phyloP scores from a whole-genome alignment of 495 filamentous ascomycete species.

The Thermothielavioides terrestris region DNA sequence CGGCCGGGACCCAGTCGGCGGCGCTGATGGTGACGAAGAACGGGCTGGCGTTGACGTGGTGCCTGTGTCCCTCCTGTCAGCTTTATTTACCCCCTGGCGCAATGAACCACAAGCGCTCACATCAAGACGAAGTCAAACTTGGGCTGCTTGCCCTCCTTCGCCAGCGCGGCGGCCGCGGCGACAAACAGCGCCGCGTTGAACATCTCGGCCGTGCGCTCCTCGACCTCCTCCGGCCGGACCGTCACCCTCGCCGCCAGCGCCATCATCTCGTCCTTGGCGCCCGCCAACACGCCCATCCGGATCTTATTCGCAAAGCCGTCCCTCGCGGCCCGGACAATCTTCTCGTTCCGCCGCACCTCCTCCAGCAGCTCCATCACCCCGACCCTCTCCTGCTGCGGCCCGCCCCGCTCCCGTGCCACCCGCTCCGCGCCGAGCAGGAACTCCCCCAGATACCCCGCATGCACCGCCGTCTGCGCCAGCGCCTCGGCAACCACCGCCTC shows the following conservation, averaged over 20 bases:
- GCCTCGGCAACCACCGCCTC: slow-evolving; percentile 75
- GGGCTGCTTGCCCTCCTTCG: slow-evolving; percentile 48
- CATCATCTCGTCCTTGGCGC: slow-evolving; percentile 56
- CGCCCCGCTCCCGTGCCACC: slow-evolving; percentile 18
- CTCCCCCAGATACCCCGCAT: slow-evolving; percentile 41
- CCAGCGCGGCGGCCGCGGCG: slow-evolving; percentile 46
- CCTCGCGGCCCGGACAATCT: slow-evolving; percentile 41
- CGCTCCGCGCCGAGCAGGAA: slow-evolving; percentile 50
- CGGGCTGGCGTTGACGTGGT: slow-evolving; percentile 36
- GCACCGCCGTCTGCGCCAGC: slow-evolving; percentile 64
- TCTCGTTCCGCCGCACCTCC: slow-evolving; percentile 47
- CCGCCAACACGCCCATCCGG: slow-evolving; percentile 53
- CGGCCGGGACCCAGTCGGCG: slow-evolving; percentile 31
- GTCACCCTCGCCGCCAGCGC: slow-evolving; percentile 49
- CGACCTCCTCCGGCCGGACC: slow-evolving; percentile 52
- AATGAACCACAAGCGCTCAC: slow-evolving; percentile 18
- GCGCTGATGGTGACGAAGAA: slow-evolving; percentile 33
- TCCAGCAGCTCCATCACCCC: slow-evolving; percentile 50
- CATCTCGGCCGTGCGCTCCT: slow-evolving; percentile 69
- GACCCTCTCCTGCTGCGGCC: slow-evolving; percentile 36
- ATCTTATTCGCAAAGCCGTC: slow-evolving; percentile 54
- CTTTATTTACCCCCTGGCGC: no score
- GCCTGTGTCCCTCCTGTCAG: no score
- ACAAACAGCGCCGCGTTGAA: slow-evolving; percentile 58
- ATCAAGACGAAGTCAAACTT: slow-evolving; percentile 82